A percentile compares a stretch with the other conserved stretches of the same genome.
phyloP scores from a whole-genome alignment of 345 rosid species.

The Eucalyptus albens region DNA sequence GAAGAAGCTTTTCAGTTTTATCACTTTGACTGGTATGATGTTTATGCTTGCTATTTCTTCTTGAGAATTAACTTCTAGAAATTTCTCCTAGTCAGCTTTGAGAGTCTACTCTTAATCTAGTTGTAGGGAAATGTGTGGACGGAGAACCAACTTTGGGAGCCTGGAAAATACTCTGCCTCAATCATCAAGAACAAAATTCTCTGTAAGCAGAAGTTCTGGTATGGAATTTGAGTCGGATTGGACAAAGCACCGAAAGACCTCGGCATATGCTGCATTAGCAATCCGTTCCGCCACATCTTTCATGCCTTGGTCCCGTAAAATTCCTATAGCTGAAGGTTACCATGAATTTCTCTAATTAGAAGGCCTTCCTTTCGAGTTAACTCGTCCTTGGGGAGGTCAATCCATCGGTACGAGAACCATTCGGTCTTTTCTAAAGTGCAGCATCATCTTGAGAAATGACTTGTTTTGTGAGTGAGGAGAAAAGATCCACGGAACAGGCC shows the following conservation, averaged over 20 bases:
- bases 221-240: constrained; percentile 77
- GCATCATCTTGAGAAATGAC: constrained; percentile 17
- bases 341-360: constrained; percentile 49
- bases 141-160: constrained; percentile 11
- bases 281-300: constrained; percentile 58
- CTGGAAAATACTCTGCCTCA: constrained; percentile 8
- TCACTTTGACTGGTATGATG: constrained; percentile 38
- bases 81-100: neutral
- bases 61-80: neutral
- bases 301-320: constrained; percentile 75
- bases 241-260: constrained; percentile 35
- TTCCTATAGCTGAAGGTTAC: constrained; percentile 75
- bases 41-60: neutral
- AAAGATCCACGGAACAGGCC: constrained; percentile 15
- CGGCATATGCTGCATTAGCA: constrained; percentile 29
- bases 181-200: constrained; percentile 1
- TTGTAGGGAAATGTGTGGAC: constrained; percentile 41
- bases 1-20: constrained; percentile 11
- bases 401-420: neutral
- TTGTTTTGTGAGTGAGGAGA: constrained; percentile 35
- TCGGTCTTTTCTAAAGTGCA: neutral
- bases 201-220: constrained; percentile 26
- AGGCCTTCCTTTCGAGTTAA: neutral
- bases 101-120: constrained; percentile 6
- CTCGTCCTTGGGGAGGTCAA: constrained; percentile 3